phyloP scores from a whole-genome alignment of 2,329 filamentous ascomycete species.

The Paecilomyces dactylethromorphus region DNA sequence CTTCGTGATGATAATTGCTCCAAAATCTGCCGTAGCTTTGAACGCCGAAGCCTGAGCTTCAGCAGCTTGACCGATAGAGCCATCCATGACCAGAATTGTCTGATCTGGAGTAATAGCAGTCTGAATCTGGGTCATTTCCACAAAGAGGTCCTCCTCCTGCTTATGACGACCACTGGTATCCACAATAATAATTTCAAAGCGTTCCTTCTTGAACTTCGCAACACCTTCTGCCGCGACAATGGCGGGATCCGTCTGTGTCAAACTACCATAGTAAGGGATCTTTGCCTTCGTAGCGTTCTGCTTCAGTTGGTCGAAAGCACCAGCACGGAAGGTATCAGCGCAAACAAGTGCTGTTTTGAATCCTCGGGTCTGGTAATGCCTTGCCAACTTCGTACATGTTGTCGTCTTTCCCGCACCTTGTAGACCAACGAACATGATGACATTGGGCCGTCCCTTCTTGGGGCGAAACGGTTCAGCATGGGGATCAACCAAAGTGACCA shows the following conservation, averaged over 20 bases:
- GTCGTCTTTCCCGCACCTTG: conserved; percentile 98
- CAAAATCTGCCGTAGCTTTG: conserved; percentile 94
- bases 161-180: conserved; percentile 93
- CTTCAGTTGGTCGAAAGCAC: conserved; percentile 96
- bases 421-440: conserved; percentile 99
- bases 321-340: conserved; percentile 96
- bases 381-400: conserved; percentile 91
- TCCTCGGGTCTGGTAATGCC: conserved; percentile 88
- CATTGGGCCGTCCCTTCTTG: conserved; percentile 90
- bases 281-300: conserved; percentile 99
- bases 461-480: conserved; percentile 94
- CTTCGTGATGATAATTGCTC: conserved; percentile 98
- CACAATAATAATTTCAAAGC: conserved; percentile 97
- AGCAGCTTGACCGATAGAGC: conserved; percentile 92
- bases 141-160: conserved; percentile 90
- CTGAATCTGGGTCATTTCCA: conserved; percentile 97
- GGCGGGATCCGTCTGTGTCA: conserved; percentile 93
- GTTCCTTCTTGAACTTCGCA: conserved; percentile 98
- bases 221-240: conserved; percentile 93
- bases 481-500: conserved; percentile 91
- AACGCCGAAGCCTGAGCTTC: conserved; percentile 93
- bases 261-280: conserved; percentile 94
- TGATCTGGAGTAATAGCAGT: conserved; percentile 84
- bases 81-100: conserved; percentile 96
- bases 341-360: conserved; percentile 93